Percentiles rank a stretch among this genome's conserved stretches.
Evolutionary conservation across 192 early-diverging fungal species (phyloP).

Genomic region (Coemansia sp.): DNA sequence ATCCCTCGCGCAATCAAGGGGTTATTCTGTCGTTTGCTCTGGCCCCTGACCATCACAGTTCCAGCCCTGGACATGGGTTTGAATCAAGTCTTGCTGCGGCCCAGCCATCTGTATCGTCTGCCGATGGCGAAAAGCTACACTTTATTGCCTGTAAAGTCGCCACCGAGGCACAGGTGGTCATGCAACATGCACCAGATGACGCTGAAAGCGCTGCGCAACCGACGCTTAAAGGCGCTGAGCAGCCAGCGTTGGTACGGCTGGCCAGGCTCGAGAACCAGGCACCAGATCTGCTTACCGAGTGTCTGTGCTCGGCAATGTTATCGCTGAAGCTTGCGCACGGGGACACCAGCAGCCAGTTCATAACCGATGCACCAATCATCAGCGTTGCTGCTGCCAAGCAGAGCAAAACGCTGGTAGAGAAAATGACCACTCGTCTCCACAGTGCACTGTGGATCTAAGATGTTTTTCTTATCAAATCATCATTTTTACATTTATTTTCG

Average conservation of each 20-base stretch:
- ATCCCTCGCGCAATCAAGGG: conserved; percentile 33
- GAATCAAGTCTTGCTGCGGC: neutral
- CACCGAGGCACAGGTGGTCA: conserved; percentile 43
- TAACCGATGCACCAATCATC: conserved; percentile 43
- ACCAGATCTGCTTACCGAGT: conserved; percentile 41
- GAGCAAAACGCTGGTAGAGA: conserved; percentile 26
- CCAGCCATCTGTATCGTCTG: neutral
- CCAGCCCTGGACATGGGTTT: neutral
- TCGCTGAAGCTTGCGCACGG: conserved; percentile 15
- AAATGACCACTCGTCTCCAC: conserved; percentile 33
- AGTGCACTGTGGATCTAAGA: conserved; percentile 23
- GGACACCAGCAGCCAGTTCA: conserved; percentile 24
- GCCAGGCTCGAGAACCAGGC: conserved; percentile 33
- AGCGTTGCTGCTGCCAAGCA: conserved; percentile 38
- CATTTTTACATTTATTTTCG: neutral
- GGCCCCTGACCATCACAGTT: neutral
- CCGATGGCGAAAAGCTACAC: neutral
- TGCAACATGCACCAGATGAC: conserved; percentile 24
- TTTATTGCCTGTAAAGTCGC: conserved; percentile 41
- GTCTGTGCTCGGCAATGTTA: conserved; percentile 37
- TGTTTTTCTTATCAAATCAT: neutral
- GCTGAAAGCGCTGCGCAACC: neutral
- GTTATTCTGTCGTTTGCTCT: conserved; percentile 31
- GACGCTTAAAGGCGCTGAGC: neutral
- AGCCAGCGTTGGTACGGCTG: conserved; percentile 21